phyloP scores from a whole-genome alignment of 306 rosid species.

The Fagus sylvatica region DNA sequence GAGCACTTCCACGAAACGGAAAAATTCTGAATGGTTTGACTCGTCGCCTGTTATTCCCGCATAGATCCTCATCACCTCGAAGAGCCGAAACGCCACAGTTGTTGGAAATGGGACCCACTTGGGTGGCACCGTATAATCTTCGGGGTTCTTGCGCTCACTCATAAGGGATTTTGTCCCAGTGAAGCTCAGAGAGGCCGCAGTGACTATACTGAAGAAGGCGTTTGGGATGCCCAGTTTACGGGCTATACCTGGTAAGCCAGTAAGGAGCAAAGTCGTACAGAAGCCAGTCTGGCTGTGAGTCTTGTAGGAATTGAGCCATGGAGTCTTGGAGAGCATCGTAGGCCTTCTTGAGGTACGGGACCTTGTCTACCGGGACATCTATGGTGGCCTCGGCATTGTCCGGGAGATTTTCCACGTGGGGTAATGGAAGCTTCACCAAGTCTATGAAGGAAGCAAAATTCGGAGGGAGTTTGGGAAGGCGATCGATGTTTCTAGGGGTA shows the following conservation, averaged over 20 bases:
- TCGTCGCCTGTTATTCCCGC: not conserved
- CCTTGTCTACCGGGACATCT: conserved; percentile 35
- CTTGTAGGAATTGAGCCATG: conserved; percentile 23
- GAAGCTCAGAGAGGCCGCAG: not conserved
- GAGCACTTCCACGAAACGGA: not conserved
- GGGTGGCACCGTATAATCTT: not conserved
- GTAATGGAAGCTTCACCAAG: conserved; percentile 42
- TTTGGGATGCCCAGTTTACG: conserved; percentile 22
- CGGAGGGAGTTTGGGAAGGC: conserved; percentile 45
- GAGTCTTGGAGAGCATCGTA: conserved; percentile 36
- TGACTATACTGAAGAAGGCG: conserved; percentile 28
- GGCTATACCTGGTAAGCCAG: conserved; percentile 33
- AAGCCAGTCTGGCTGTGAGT: conserved; percentile 44
- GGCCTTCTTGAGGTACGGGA: conserved; percentile 41
- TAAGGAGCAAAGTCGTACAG: conserved; percentile 33
- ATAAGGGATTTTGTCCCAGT: not conserved
- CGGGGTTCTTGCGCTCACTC: not conserved
- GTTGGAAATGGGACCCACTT: not conserved
- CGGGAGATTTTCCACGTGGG: conserved; percentile 32
- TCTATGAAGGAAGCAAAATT: conserved; percentile 20
- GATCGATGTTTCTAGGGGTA: conserved; percentile 57
- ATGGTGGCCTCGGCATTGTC: conserved; percentile 46
- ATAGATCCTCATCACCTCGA: conserved; percentile 14
- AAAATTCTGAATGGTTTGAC: not conserved
- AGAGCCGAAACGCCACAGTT: conserved; percentile 13